Base-by-base conservation (phyloP, 1,139 yeast genomes). In the Taphrina confusa region DNA sequence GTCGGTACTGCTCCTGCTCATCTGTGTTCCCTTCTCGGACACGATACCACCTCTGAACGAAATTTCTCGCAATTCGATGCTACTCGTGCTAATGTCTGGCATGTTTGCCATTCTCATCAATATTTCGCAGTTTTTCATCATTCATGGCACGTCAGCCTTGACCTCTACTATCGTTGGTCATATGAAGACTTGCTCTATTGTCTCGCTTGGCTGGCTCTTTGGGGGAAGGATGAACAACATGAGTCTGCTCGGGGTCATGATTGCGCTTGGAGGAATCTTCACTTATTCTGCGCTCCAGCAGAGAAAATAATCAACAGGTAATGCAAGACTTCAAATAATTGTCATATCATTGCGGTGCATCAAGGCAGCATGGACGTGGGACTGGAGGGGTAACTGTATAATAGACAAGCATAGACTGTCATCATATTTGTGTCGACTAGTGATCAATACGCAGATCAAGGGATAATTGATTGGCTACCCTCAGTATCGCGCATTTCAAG, bases 111-210 rank as follows among this genome's bases (percentile, higher is more conserved):
- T 56, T 8, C 27, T 56, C 23, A 45, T 56, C 54, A 56, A 56
- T 33, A 34, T 56, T 36, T 56, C 60, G 9, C 60, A 56, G 12
- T 56, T 56, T 34, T 56, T 56, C 54, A 56, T 56, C 33, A 46
- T 56, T 20, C 54, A 45, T 20, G 60, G 60, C 20, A 56, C 54
- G n/a, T 56, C 60, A 12, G 60, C 60, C 6, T 40, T 56, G 39
- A 46, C 60, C 16, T 45, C 54, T n/a, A 56, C 60, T 16, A 46
- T 56, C 22, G 60, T 56, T 9, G 60, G 60, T 22, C 60, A 56
- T 40, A 27, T 46, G 54, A 56, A 56, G 33, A 56, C 60, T 9
- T 56, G 60, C 44, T 56, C 54, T 25, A 56, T 56, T 31, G 60
- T 56, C n/a, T 36, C 54, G 18, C 54, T 56, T n/a, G 60, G 60